These are phyloP conservation scores for Cairneyella variabilis DNA, from an alignment of 495 filamentous ascomycete genomes.

Conservation along the genomic window DNA sequence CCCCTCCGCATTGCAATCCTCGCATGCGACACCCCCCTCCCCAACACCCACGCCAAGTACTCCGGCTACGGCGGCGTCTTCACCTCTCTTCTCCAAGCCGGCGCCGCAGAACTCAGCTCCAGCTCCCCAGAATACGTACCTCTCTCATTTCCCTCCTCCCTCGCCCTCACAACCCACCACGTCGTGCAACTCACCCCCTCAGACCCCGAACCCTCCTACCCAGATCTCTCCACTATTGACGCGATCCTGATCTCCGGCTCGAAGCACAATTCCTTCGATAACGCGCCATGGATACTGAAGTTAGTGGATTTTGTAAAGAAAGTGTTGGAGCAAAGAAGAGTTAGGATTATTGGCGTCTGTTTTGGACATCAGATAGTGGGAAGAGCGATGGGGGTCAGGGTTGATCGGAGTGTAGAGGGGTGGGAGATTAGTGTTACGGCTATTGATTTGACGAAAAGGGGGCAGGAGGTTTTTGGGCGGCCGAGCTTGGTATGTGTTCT, in stretches of 20 bases:
- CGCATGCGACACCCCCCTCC: conserved; percentile 72
- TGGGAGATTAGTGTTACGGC: conserved; percentile 81
- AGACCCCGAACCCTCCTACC: conserved; percentile 57
- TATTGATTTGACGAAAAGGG: conserved; percentile 63
- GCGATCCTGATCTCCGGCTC: conserved; percentile 80
- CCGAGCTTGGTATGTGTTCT: conserved; percentile 58
- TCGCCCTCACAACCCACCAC: conserved; percentile 64
- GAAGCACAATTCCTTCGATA: conserved; percentile 21
- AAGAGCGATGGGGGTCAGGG: conserved; percentile 64
- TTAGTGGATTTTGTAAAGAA: conserved; percentile 66
- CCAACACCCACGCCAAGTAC: conserved; percentile 54
- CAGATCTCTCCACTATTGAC: conserved; percentile 68
- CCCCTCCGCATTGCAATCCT: conserved; percentile 80
- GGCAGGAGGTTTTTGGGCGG: conserved; percentile 66
- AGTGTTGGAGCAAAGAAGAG: conserved; percentile 43
- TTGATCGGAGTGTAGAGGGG: conserved; percentile 60
- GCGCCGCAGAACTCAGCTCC: background rate
- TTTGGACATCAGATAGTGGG: conserved; percentile 91
- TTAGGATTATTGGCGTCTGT: conserved; percentile 78
- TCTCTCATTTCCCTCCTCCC: conserved; percentile 7
- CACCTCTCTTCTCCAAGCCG: conserved; percentile 48
- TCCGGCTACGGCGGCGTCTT: conserved; percentile 74
- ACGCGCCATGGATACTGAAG: conserved; percentile 62
- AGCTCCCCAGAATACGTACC: background rate
- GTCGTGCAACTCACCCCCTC: too few species aligned